Evolutionary conservation across 2,329 filamentous ascomycete species (phyloP).

Genomic region (Ophiostoma montium): DNA sequence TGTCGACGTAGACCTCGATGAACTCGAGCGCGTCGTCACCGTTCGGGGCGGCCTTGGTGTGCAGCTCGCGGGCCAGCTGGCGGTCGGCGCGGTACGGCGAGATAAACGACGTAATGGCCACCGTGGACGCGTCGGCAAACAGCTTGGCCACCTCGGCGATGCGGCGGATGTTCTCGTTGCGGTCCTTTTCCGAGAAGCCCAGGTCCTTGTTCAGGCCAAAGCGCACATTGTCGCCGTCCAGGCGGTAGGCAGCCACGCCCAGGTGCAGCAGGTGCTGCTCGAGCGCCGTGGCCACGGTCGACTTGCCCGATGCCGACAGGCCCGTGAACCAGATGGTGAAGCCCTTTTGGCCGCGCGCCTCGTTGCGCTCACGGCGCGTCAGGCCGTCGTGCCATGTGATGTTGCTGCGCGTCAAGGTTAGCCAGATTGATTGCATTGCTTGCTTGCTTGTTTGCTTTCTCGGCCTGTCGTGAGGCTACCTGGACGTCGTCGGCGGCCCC

Average conservation of each 20-base stretch:
- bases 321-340: slow-evolving; percentile 98
- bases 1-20: slow-evolving; percentile 86
- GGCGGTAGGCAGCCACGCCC: slow-evolving; percentile 70
- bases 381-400: slow-evolving; percentile 82
- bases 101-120: slow-evolving; percentile 94
- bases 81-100: slow-evolving; percentile 85
- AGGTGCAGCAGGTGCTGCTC: slow-evolving; percentile 92
- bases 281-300: slow-evolving; percentile 87
- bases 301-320: slow-evolving; percentile 91
- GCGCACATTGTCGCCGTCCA: slow-evolving; percentile 96
- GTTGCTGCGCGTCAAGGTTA: slow-evolving; percentile 42
- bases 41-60: slow-evolving; percentile 43
- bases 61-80: slow-evolving; percentile 65
- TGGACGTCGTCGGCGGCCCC: too few relatives aligned
- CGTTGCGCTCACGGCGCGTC: slow-evolving; percentile 61
- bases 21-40: slow-evolving; percentile 65
- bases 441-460: too few relatives aligned
- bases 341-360: slow-evolving; percentile 67
- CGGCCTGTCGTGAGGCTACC: too few relatives aligned
- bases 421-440: too few relatives aligned
- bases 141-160: slow-evolving; percentile 93
- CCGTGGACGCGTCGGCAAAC: slow-evolving; percentile 77
- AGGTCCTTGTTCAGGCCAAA: slow-evolving; percentile 98
- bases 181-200: slow-evolving; percentile 82
- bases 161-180: slow-evolving; percentile 94